A percentile compares a stretch with the other conserved stretches of the same genome.
phyloP scores from a whole-genome alignment of 192 early-diverging fungal species.

The Coemansia sp. region DNA sequence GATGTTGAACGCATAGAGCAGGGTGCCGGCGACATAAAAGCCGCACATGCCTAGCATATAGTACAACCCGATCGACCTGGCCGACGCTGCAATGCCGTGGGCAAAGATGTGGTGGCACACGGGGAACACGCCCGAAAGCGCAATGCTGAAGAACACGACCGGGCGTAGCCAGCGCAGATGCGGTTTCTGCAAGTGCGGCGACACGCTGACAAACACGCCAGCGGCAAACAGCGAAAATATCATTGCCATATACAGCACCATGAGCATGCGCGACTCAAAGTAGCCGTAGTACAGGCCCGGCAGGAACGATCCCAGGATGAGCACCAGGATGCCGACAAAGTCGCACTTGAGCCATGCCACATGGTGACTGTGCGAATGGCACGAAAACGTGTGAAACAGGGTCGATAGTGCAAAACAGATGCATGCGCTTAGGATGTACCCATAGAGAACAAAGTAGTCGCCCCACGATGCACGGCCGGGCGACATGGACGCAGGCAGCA shows the following conservation, averaged over 20 bases:
- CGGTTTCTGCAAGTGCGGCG: constrained; percentile 67
- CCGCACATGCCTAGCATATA: constrained; percentile 68
- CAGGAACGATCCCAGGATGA: constrained; percentile 63
- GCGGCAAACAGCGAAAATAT: constrained; percentile 62
- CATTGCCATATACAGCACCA: constrained; percentile 58
- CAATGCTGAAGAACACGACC: constrained; percentile 73
- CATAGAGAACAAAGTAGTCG: constrained; percentile 71
- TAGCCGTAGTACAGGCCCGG: constrained; percentile 57
- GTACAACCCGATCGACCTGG: constrained; percentile 61
- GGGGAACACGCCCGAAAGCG: constrained; percentile 72
- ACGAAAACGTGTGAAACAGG: constrained; percentile 75
- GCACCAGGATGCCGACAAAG: constrained; percentile 84
- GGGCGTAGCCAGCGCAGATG: constrained; percentile 79
- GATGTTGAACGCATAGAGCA: constrained; percentile 79
- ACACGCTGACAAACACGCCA: constrained; percentile 64
- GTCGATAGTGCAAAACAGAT: constrained; percentile 79
- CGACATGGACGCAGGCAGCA: constrained; percentile 41
- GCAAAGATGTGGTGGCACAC: constrained; percentile 65
- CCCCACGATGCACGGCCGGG: constrained; percentile 50
- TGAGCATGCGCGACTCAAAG: constrained; percentile 55
- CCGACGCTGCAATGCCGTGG: constrained; percentile 64
- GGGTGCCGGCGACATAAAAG: constrained; percentile 76
- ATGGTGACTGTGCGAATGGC: constrained; percentile 68
- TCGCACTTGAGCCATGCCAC: constrained; percentile 70
- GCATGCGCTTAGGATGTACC: constrained; percentile 74